phyloP scores from a whole-genome alignment of 2,329 filamentous ascomycete species.

The Aureobasidium pullulans region DNA sequence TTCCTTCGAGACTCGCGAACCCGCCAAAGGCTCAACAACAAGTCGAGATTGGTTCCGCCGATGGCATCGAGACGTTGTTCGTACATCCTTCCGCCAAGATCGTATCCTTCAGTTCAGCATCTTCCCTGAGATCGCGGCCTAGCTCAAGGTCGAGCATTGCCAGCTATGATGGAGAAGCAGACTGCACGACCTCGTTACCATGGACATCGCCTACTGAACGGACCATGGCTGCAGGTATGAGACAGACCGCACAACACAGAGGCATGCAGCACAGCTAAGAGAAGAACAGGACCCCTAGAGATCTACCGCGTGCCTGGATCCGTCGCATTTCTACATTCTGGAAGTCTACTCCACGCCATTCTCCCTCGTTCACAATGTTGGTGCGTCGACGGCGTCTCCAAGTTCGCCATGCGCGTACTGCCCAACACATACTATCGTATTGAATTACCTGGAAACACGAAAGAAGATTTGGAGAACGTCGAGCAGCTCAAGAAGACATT shows the following conservation, averaged over 20 bases:
- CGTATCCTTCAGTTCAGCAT: constrained; percentile 49
- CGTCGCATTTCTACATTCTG: constrained; percentile 81
- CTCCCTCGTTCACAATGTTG: constrained; percentile 86
- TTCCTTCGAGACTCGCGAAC: constrained; percentile 34
- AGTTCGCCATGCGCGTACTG: constrained; percentile 80
- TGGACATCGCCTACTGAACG: constrained; percentile 72
- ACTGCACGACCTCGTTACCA: constrained; percentile 51
- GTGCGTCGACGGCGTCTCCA: constrained; percentile 79
- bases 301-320: constrained; percentile 83
- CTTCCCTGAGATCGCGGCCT: constrained; percentile 24
- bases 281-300: constrained; percentile 56
- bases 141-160: constrained; percentile 25
- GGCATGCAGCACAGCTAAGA: background rate
- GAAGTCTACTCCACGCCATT: constrained; percentile 75
- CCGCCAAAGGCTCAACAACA: constrained; percentile 25
- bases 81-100: constrained; percentile 67
- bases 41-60: constrained; percentile 29
- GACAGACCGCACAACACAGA: no score
- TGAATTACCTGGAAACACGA: constrained; percentile 62
- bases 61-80: constrained; percentile 62
- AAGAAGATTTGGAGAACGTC: constrained; percentile 57
- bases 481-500: constrained; percentile 63
- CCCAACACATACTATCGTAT: constrained; percentile 85
- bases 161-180: constrained; percentile 27
- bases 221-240: constrained; percentile 68